Percentiles rank a stretch among this genome's conserved stretches.
Evolutionary conservation across 768 basidiomycete species (phyloP).

Genomic region (Phaffia australis): DNA sequence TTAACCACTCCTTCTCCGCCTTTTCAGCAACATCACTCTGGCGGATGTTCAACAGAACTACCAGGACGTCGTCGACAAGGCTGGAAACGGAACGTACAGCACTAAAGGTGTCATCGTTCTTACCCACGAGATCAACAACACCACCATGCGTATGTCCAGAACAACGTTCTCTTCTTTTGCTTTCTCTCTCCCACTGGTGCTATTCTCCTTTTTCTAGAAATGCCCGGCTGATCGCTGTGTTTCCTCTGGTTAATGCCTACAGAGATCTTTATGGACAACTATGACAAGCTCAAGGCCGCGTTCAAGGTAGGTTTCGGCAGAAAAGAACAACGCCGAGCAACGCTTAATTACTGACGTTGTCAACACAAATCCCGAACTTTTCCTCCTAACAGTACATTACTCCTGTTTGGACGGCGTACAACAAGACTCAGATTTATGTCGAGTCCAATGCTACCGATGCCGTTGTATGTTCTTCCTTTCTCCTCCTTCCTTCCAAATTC

Average conservation of each 20-base stretch:
- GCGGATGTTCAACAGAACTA: conserved; percentile 6
- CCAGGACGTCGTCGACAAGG: conserved; percentile 3
- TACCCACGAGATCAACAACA: conserved; percentile 14
- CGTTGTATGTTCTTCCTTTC: neutral
- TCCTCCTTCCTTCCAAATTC: too few species aligned
- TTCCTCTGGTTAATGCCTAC: too few species aligned
- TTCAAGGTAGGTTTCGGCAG: neutral
- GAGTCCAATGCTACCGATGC: conserved; percentile 5
- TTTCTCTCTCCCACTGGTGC: too few species aligned
- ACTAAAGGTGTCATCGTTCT: conserved; percentile 9
- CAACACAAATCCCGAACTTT: too few species aligned
- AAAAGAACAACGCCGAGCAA: too few species aligned
- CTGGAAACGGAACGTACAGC: conserved; percentile 4
- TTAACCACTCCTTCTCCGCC: too few species aligned
- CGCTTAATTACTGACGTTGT: too few species aligned
- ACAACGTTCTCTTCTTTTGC: too few species aligned
- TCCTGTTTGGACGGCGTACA: conserved; percentile 10
- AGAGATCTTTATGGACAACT: conserved; percentile 17
- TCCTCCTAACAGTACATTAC: neutral
- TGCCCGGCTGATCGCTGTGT: too few species aligned
- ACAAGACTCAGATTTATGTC: conserved; percentile 4
- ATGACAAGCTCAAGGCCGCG: conserved; percentile 1
- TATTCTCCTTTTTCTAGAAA: too few species aligned
- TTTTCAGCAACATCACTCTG: neutral
- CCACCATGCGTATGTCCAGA: conserved; percentile 4